These are phyloP conservation scores for Saposhnikovia divaricata DNA, from an alignment of 129 eudicot genomes.

Conservation along the genomic window DNA sequence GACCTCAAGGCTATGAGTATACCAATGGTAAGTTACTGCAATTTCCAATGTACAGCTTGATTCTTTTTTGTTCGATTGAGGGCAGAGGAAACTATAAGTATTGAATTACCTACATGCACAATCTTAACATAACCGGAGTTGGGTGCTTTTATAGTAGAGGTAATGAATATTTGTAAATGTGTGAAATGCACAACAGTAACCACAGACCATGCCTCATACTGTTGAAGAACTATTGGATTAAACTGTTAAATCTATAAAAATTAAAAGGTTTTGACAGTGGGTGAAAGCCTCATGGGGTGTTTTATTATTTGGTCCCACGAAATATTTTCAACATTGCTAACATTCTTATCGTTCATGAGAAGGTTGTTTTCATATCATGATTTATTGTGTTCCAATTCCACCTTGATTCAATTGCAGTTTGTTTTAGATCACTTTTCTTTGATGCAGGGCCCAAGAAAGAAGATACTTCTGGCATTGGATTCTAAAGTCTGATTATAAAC, in stretches of 20 bases:
- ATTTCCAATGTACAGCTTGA: not conserved
- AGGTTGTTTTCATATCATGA: not conserved
- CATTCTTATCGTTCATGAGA: not conserved
- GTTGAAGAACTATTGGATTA: not conserved
- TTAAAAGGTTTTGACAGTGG: not conserved
- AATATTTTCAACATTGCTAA: not conserved
- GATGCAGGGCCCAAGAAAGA: conserved; percentile 90
- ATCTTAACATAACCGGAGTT: not conserved
- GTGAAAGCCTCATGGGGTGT: not conserved
- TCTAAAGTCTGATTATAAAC: conserved; percentile 34
- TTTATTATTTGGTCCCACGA: not conserved
- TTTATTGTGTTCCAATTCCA: not conserved
- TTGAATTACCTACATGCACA: not conserved
- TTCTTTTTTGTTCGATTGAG: not conserved
- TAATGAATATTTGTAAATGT: not conserved
- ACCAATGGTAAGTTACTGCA: conserved; percentile 66
- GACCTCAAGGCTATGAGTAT: conserved; percentile 89
- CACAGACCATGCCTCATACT: not conserved
- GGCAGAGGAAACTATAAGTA: not conserved
- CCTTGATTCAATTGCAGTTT: not conserved
- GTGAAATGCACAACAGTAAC: not conserved
- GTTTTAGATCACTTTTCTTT: not conserved
- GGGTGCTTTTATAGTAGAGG: not conserved
- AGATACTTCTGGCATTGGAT: conserved; percentile 74
- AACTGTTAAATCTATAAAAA: not conserved